phyloP scores from a whole-genome alignment of 1,284 basidiomycete species.

The Heterobasidion annosum region DNA sequence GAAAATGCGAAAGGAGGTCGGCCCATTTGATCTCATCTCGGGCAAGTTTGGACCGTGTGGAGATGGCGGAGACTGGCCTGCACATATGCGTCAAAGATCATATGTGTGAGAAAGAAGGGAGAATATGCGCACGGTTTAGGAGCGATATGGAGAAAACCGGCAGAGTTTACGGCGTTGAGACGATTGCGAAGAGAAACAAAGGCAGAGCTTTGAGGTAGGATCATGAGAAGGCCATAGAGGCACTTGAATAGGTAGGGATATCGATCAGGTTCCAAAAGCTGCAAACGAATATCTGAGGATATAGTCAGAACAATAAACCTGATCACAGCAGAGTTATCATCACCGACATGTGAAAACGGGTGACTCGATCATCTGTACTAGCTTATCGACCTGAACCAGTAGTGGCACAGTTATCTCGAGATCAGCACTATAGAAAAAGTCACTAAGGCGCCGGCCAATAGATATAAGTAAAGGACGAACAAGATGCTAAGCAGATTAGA shows the following conservation, averaged over 20 bases:
- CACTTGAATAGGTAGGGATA: slow-evolving; percentile 97
- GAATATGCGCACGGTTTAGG: slow-evolving; percentile 55
- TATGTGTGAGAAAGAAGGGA: neutral
- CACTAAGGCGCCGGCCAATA: neutral
- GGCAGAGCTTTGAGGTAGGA: slow-evolving; percentile 93
- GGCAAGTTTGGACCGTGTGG: slow-evolving; percentile 65
- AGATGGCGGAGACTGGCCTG: slow-evolving; percentile 23
- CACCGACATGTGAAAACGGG: slow-evolving; percentile 92
- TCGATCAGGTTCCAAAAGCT: slow-evolving; percentile 94
- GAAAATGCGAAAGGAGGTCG: slow-evolving; percentile 82
- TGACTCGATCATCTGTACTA: slow-evolving; percentile 96
- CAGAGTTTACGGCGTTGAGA: slow-evolving; percentile 89
- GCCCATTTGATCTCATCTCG: slow-evolving; percentile 93
- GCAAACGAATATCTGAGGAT: slow-evolving; percentile 80
- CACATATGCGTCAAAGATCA: slow-evolving; percentile 9
- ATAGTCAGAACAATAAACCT: no score
- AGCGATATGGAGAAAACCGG: slow-evolving; percentile 86
- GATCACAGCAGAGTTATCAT: neutral
- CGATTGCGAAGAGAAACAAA: slow-evolving; percentile 94
- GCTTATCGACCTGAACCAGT: slow-evolving; percentile 95
- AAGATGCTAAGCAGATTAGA: slow-evolving; percentile 96
- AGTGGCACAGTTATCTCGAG: slow-evolving; percentile 93
- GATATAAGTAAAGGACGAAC: slow-evolving; percentile 35
- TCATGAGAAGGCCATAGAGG: slow-evolving; percentile 95
- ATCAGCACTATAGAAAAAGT: slow-evolving; percentile 62